Conservation (phyloP, 805 yeast genomes). For the Wickerhamomyces xylosicus region DNA sequence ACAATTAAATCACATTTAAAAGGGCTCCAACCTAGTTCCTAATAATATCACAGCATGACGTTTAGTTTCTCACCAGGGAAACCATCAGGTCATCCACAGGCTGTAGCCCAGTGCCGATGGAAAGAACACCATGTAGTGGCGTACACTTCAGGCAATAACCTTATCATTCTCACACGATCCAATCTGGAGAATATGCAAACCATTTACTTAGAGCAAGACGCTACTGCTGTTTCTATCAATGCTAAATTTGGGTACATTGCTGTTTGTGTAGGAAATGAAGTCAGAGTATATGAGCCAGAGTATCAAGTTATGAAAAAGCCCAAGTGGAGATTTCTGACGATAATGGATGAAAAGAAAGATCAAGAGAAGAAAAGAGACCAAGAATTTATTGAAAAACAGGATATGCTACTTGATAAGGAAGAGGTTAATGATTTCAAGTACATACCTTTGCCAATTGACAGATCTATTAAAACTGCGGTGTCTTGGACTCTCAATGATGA, state of each 20-base stretch:
- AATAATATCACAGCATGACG: no score
- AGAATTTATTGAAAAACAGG: background rate
- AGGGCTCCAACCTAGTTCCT: no score
- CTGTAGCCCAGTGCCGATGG: constrained; percentile 58
- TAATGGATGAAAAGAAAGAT: background rate
- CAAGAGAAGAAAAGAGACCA: background rate
- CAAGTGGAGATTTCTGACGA: constrained; percentile 32
- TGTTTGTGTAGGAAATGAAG: constrained; percentile 32
- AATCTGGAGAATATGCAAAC: constrained; percentile 59
- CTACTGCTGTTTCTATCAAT: constrained; percentile 57
- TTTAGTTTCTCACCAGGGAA: constrained; percentile 78
- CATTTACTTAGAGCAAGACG: constrained; percentile 57
- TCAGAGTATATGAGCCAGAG: constrained; percentile 46
- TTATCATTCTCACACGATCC: constrained; percentile 48
- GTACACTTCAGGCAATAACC: constrained; percentile 83
- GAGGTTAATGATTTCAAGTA: background rate
- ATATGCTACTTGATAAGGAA: background rate
- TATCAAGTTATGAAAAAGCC: constrained; percentile 33
- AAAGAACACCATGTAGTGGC: constrained; percentile 44
- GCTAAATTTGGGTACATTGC: constrained; percentile 51
- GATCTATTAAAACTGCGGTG: background rate
- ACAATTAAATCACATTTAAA: no score
- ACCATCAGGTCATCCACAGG: constrained; percentile 47
- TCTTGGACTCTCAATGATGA: constrained; percentile 48
- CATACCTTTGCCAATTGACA: background rate